phyloP scores from a whole-genome alignment of 768 basidiomycete genomes.

The Crassisporium funariophilum region DNA sequence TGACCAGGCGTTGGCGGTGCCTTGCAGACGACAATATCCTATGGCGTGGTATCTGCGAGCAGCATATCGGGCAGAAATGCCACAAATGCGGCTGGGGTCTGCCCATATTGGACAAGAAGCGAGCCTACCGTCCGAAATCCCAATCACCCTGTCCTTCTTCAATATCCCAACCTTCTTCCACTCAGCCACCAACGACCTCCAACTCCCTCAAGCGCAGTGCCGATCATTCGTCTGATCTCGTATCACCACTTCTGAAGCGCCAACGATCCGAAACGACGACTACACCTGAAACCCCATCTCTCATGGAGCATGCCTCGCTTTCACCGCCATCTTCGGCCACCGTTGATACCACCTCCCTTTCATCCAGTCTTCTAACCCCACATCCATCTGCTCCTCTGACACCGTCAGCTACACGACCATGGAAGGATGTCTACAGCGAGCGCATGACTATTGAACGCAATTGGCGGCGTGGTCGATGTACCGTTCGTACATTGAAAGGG shows the following conservation, averaged over 20 bases:
- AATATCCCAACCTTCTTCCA: constrained; percentile 15
- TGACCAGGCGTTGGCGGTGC: constrained; percentile 78
- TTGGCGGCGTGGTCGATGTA: constrained; percentile 93
- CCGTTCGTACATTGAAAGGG: constrained; percentile 82
- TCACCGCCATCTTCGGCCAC: constrained; percentile 11
- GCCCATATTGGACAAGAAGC: constrained; percentile 82
- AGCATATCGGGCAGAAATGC: constrained; percentile 97
- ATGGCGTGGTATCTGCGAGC: constrained; percentile 96
- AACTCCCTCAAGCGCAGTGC: constrained; percentile 31
- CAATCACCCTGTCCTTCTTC: constrained; percentile 38
- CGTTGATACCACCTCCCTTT: constrained; percentile 16
- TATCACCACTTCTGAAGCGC: constrained; percentile 52
- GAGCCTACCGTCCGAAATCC: constrained; percentile 43
- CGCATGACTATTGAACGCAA: constrained; percentile 96
- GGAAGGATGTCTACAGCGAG: constrained; percentile 99
- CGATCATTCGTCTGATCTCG: constrained; percentile 28
- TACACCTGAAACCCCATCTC: constrained; percentile 5
- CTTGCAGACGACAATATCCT: constrained; percentile 95
- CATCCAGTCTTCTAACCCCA: constrained; percentile 32
- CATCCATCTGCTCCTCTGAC: constrained; percentile 27
- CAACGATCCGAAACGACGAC: constrained; percentile 40
- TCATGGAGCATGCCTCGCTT: constrained; percentile 2
- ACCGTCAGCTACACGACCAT: constrained; percentile 73
- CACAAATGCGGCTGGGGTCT: constrained; percentile 97
- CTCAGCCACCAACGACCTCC: constrained; percentile 15